Evolutionary conservation across 2,329 filamentous ascomycete genomes (phyloP), one percentile per base, ranked within the genome.

Genomic region (Aureobasidium melanogenum): DNA sequence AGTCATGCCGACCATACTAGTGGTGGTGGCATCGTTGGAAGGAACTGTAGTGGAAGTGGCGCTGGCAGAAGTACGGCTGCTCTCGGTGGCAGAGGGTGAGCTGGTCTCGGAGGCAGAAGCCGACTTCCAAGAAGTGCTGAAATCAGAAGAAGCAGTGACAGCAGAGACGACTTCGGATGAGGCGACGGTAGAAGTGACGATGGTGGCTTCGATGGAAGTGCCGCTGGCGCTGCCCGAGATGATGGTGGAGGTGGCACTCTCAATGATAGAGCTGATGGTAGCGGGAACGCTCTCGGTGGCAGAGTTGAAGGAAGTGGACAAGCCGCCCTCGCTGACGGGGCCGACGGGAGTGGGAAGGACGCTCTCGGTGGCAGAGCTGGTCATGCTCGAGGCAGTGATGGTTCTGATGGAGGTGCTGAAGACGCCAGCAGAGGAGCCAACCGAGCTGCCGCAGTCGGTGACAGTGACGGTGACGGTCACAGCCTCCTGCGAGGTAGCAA

Each of bases 401-500:
- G 22, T 52, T 14, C 39, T 17, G 38, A 48, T 39, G 58, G 57
- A 61, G 22, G 30, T 41, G n/a, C 39, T 48, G 44, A 48, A 43
- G 32, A 62, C 44, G 30, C 36, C 34, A 36, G 32, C 32, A 36
- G 32, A 4, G 36, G 41, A 5, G 39, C 39, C 44, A 14, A 22
- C 43, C n/a, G 60, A 32, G 19, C 32, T 22, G 19, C 5, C 34
- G 41, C 28, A 14, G 4, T 17, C 19, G n/a, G 26, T 24, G 34
- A 34, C 36, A 46, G 46, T 58, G 19, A 47, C 17, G 30, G 62
- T 63, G 34, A 61, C 39, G 30, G 59, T 63, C 19, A 47, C 50
- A 56, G 48, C 60, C 28, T 44, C 30, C 43, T 57, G 51, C 4
- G 50, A 17, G 30, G 19, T 44, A 61, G 58, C 50, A 43, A 24